Conservation (phyloP, 1,284 basidiomycete genomes). For the Nidula niveotomentosa region DNA sequence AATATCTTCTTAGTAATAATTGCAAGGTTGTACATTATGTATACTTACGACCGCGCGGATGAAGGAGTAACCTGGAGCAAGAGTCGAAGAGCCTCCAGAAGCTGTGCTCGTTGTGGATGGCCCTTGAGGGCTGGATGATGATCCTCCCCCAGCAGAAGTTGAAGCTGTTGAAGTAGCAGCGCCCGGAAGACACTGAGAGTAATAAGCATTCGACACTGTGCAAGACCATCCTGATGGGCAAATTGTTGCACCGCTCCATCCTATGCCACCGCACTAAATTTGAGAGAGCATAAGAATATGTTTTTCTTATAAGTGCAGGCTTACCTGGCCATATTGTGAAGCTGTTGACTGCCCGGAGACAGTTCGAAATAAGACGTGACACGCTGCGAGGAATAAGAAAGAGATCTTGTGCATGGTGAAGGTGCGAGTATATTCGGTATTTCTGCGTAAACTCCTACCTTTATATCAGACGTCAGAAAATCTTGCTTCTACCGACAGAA, state of each 20-base stretch:
- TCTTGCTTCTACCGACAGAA: background rate
- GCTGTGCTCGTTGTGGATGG: conserved; percentile 33
- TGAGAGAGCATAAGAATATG: background rate
- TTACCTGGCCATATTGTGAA: conserved; percentile 28
- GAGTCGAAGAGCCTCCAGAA: conserved; percentile 38
- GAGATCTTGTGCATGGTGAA: conserved; percentile 11
- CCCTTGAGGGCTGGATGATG: conserved; percentile 11
- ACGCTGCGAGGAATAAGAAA: conserved; percentile 11
- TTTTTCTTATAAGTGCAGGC: background rate
- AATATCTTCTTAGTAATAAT: background rate
- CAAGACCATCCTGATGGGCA: conserved; percentile 50
- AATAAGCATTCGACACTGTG: conserved; percentile 41
- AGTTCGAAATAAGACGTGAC: conserved; percentile 10
- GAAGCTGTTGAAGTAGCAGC: conserved; percentile 20
- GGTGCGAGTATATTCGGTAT: background rate
- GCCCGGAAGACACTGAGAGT: conserved; percentile 54
- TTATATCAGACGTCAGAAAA: background rate
- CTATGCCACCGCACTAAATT: conserved; percentile 40
- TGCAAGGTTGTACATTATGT: background rate
- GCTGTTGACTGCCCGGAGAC: conserved; percentile 22
- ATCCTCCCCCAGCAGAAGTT: conserved; percentile 14
- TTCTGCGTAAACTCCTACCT: background rate
- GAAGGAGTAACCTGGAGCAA: conserved; percentile 53
- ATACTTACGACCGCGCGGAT: conserved; percentile 58
- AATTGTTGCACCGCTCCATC: conserved; percentile 49